Evolutionary conservation across 257 asterid species (phyloP).

Genomic region (Solanum microdontum): DNA sequence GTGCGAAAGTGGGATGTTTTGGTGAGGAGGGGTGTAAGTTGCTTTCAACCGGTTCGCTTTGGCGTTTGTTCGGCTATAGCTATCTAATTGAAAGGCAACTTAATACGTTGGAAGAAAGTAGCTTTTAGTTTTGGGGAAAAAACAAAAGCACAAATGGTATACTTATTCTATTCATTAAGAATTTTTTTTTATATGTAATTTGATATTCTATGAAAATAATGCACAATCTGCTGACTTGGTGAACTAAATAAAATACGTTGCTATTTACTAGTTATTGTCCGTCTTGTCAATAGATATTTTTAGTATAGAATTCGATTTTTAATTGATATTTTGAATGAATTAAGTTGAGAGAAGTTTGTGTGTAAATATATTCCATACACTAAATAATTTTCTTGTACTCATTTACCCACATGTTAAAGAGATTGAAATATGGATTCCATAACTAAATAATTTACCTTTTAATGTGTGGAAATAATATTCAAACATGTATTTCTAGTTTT

Average conservation of each 20-base stretch:
- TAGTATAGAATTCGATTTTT: neutral
- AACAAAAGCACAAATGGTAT: neutral
- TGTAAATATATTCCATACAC: neutral
- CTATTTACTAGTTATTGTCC: neutral
- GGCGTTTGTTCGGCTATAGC: neutral
- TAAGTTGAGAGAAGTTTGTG: neutral
- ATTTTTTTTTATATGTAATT: too few species aligned
- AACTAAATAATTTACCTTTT: neutral
- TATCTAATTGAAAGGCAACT: neutral
- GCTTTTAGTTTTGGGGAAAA: neutral
- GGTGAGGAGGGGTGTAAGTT: neutral
- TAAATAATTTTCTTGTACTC: neutral
- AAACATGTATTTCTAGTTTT: neutral
- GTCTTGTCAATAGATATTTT: neutral
- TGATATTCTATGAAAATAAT: neutral
- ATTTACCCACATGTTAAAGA: neutral
- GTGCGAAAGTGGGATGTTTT: neutral
- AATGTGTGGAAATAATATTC: neutral
- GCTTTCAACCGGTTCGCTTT: neutral
- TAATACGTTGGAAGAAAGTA: neutral
- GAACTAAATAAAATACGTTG: neutral
- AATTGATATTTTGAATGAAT: neutral
- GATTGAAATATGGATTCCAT: neutral
- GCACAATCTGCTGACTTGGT: neutral
- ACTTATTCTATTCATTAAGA: neutral